Base-by-base conservation (phyloP, 768 basidiomycete species). In the Macrolepiota albuminosa region DNA sequence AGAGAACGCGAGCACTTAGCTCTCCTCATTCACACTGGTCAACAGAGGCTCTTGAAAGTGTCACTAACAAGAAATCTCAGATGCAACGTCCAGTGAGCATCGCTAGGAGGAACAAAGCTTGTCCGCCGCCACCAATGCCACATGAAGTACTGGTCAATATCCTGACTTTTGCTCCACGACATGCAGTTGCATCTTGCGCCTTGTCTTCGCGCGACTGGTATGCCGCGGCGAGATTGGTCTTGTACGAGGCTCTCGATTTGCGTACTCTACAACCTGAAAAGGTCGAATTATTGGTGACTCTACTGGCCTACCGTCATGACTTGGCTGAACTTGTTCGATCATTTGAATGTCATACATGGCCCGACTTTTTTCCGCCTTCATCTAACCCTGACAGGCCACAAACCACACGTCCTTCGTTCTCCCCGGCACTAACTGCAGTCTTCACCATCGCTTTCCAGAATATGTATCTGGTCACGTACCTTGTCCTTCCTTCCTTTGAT, bases 371-470 rank as follows among this genome's bases (percentile, higher is more conserved):
- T 61, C 66, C 68, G 39, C 62, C 62, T 48, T 54, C 53, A 29
- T 40, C 57, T 21, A 42, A 57, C 14, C 33, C 16, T 10, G 51
- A 54, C 7, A 33, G 37, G 6, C 34, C 58, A 31, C 46, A 61
- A 26, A 46, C 54, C 18, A 13, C 53, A 21, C 21, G 14, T 36
- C 46, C 61, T 16, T 61, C 62, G 31, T 65, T 67, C 47, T 68
- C 67, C 3, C 64, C 65, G 2, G 57, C 61, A n/a, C 68, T 77
- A 21, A 76, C 73, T 18, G 76, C 78, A 6, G 74, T 76, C 0
- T 78, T 81, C 58, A 75, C 76, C 2, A 67, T 77, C 48, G 78
- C 76, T 1, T 69, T 82, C 43, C 73, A 78, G 50, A 76, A 78
- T 18, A 81, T 82, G 81, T 71, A 73, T n/a, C 72, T 71, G 39